A percentile compares a stretch with the other conserved stretches of the same genome.
Conservation (phyloP, 768 basidiomycete species). For the Termitomyces sp. region DNA sequence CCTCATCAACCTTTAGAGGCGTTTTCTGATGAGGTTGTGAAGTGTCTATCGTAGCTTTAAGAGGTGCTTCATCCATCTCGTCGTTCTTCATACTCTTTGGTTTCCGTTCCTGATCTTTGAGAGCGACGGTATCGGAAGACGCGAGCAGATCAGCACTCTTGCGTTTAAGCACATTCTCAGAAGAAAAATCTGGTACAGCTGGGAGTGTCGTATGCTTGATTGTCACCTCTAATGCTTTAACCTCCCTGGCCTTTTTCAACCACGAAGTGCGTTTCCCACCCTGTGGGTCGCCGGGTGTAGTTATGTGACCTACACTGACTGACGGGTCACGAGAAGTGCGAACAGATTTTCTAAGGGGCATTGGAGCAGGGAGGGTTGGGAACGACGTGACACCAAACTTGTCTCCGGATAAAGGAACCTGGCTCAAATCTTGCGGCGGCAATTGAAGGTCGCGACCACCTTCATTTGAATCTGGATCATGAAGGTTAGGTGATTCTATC, state of each 20-base stretch:
- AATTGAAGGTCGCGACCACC: conserved; percentile 17
- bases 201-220: conserved; percentile 25
- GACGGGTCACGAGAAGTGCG: conserved; percentile 43
- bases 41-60: conserved; percentile 2
- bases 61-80: conserved; percentile 28
- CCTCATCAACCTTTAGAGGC: neutral
- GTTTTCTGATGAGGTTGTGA: neutral
- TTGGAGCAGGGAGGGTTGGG: conserved; percentile 62
- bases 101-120: conserved; percentile 36
- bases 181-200: conserved; percentile 9
- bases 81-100: conserved; percentile 44
- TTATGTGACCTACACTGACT: conserved; percentile 20
- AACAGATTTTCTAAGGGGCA: conserved; percentile 65
- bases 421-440: conserved; percentile 29
- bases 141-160: conserved; percentile 53
- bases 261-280: conserved; percentile 72
- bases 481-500: conserved; percentile 2
- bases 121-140: conserved; percentile 10
- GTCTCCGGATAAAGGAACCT: conserved; percentile 19
- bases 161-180: conserved; percentile 40
- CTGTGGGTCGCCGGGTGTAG: conserved; percentile 33
- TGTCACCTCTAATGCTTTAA: conserved; percentile 58
- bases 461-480: conserved; percentile 1
- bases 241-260: conserved; percentile 73
- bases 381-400: conserved; percentile 42